These are phyloP conservation scores for Kodamaea fungicola DNA, from an alignment of 1,139 yeast species.

Conservation along the genomic window DNA sequence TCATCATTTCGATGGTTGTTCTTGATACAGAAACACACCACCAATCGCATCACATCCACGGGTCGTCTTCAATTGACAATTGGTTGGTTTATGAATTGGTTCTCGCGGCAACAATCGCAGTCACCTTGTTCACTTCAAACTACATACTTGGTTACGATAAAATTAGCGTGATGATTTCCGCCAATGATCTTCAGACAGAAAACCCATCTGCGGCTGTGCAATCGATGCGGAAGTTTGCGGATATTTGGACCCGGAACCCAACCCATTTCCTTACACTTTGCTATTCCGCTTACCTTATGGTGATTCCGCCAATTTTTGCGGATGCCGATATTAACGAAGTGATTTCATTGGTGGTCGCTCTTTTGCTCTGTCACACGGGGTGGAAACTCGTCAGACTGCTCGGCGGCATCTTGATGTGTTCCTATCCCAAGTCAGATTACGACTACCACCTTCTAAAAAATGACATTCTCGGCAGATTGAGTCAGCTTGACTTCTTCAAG, in stretches of 20 bases:
- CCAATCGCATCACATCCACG: constrained; percentile 54
- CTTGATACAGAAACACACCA: constrained; percentile 30
- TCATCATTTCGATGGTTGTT: constrained; percentile 48
- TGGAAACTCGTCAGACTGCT: constrained; percentile 51
- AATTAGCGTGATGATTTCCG: constrained; percentile 31
- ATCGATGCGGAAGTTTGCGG: constrained; percentile 7
- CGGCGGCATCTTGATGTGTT: constrained; percentile 51
- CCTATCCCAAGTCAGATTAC: constrained; percentile 47
- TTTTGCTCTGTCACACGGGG: constrained; percentile 49
- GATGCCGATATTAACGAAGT: constrained; percentile 42
- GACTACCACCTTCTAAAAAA: constrained; percentile 37
- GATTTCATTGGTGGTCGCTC: constrained; percentile 50
- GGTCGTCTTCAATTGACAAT: constrained; percentile 30
- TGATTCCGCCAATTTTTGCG: constrained; percentile 34
- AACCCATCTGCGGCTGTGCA: background rate
- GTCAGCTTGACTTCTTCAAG: constrained; percentile 48
- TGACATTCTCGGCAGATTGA: constrained; percentile 34
- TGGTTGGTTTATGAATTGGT: constrained; percentile 31
- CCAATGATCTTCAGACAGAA: constrained; percentile 10
- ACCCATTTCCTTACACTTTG: constrained; percentile 60
- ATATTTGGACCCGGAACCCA: constrained; percentile 45
- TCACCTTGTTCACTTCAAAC: constrained; percentile 37
- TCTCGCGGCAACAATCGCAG: constrained; percentile 24
- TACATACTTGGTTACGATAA: constrained; percentile 34
- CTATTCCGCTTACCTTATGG: constrained; percentile 41